These are phyloP conservation scores for Trichophyton mentagrophytes DNA, from an alignment of 2,329 filamentous ascomycete species.

Conservation along the genomic window DNA sequence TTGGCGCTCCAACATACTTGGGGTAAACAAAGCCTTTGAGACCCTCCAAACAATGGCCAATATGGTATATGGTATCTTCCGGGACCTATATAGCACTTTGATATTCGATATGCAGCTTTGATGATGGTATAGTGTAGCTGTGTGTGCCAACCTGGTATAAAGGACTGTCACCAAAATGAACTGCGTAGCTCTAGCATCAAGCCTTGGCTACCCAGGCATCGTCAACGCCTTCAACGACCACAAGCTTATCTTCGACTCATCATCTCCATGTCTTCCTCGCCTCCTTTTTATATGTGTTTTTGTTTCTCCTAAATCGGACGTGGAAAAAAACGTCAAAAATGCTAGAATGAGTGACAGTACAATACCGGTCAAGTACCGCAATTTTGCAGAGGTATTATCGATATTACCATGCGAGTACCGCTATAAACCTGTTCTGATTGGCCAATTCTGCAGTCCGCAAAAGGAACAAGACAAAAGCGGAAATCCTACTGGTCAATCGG, in stretches of 20 bases:
- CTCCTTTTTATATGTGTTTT: not conserved
- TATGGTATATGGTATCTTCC: not conserved
- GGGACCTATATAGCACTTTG: not conserved
- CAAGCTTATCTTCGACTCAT: not conserved
- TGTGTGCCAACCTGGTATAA: too few relatives aligned
- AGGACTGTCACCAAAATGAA: too few relatives aligned
- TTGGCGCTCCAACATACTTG: too few relatives aligned
- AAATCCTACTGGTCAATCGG: not conserved
- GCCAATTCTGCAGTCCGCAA: not conserved
- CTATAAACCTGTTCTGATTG: not conserved
- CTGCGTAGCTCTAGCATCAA: too few relatives aligned
- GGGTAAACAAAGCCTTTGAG: not conserved
- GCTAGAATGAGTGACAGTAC: not conserved
- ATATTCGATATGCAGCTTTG: not conserved
- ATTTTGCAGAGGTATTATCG: not conserved
- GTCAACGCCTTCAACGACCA: not conserved
- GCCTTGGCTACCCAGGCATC: not conserved
- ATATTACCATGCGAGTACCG: not conserved
- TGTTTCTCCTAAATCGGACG: not conserved
- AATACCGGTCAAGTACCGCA: not conserved
- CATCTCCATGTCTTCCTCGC: not conserved
- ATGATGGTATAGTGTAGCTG: too few relatives aligned
- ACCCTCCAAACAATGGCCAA: not conserved
- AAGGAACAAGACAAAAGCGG: not conserved
- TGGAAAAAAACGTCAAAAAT: not conserved